Base-by-base conservation (phyloP, 2,329 filamentous ascomycete genomes). In the Cyclaneusma minus region DNA sequence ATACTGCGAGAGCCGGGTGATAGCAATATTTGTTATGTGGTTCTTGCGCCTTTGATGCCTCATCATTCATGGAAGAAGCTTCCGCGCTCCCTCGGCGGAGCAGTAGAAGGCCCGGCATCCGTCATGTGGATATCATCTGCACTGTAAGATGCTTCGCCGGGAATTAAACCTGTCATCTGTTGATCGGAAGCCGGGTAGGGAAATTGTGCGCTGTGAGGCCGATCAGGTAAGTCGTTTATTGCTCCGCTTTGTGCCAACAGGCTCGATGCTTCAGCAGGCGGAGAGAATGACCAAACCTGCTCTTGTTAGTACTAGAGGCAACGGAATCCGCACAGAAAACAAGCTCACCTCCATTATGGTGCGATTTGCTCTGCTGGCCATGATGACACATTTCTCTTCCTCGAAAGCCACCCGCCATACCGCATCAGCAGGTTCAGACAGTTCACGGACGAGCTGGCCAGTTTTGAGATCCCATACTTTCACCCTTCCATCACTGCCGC, bases 341-440 rank as follows among this genome's bases (percentile, higher is more conserved):
- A 16, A 24, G 50, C 74, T 58, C 56, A 91, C 87, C 74, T 98
- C 89, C 89, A 98, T 98, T 35, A 95, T 79, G 0, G 91, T 95
- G 35, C 85, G 73, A 29, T 74, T 76, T 27, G 71, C 71, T 33
- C 87, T 68, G 41, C 83, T 77, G 6, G 89, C 89, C 63, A 98
- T 80, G 16, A 93, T 87, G 16, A 98, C 87, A 31, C 87, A 92
- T 52, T 94, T 95, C 53, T 98, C 89, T 38, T 93, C 87, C 47
- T 98, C 89, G 49, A 98, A 98, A 0, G 91, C 89, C 17, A 98
- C 87, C 32, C 89, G 69, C 89, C 89, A 98, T 1, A 98, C 89
- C 10, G 87, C 85, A 46, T 98, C 87, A 1, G 87, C 83, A 28
- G 87, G 84, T 12, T 78, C 74, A 24, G 87, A 87, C 21, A 98